Evolutionary conservation across 768 basidiomycete species (phyloP).

Genomic region (Erythrobasidium yunnanense): DNA sequence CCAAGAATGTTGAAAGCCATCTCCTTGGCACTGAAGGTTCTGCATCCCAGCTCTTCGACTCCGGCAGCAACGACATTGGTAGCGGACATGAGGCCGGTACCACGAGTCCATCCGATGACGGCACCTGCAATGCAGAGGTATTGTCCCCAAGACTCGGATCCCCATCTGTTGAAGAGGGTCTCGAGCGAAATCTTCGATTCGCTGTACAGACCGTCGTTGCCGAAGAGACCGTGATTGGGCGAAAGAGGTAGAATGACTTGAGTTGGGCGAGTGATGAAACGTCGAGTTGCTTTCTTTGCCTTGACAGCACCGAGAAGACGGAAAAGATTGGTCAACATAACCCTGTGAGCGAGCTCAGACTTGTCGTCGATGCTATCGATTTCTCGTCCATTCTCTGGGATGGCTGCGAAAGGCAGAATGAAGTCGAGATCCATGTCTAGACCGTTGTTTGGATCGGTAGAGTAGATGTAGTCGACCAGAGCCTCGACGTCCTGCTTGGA

Average conservation of each 20-base stretch:
- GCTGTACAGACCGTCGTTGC: conserved; percentile 93
- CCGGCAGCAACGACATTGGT: conserved; percentile 91
- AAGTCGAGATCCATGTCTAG: conserved; percentile 96
- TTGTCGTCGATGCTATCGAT: conserved; percentile 95
- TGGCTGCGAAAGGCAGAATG: conserved; percentile 93
- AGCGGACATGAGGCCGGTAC: conserved; percentile 91
- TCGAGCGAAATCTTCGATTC: conserved; percentile 98
- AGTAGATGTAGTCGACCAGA: conserved; percentile 95
- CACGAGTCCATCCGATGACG: conserved; percentile 78
- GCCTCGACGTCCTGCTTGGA: conserved; percentile 98
- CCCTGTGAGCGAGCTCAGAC: conserved; percentile 93
- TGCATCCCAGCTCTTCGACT: conserved; percentile 79
- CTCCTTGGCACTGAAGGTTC: conserved; percentile 98
- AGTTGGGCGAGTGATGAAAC: conserved; percentile 93
- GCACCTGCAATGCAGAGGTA: conserved; percentile 96
- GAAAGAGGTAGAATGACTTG: conserved; percentile 96
- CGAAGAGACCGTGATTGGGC: conserved; percentile 95
- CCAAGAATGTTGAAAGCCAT: conserved; percentile 99
- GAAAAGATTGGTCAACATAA: conserved; percentile 95
- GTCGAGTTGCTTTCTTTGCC: conserved; percentile 90
- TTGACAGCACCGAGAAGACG: conserved; percentile 95
- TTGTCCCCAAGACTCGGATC: conserved; percentile 96
- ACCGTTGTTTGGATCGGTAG: conserved; percentile 46
- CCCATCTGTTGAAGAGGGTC: conserved; percentile 96
- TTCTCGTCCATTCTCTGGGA: conserved; percentile 96